phyloP scores from a whole-genome alignment of 139 green algal species.

The Chlorella sorokiniana region DNA sequence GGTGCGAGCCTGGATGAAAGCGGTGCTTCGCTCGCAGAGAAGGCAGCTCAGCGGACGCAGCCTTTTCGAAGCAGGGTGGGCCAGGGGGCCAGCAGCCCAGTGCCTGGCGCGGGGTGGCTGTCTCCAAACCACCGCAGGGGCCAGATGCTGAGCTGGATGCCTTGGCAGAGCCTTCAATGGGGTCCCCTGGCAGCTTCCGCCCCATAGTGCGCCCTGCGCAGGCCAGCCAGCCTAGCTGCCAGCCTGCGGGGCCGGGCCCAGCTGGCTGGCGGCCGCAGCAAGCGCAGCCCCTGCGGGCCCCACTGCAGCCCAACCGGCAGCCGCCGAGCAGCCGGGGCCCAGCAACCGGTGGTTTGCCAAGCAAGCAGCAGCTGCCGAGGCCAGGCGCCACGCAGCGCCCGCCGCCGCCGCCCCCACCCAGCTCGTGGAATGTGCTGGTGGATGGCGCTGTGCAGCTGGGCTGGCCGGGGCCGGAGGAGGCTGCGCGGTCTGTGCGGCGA shows the following conservation, averaged over 20 bases:
- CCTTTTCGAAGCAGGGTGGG: too few relatives aligned
- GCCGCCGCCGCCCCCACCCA: background rate
- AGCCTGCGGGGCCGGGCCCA: background rate
- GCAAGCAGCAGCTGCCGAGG: background rate
- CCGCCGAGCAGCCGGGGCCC: too few relatives aligned
- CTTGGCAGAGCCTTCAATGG: background rate
- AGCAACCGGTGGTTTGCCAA: too few relatives aligned
- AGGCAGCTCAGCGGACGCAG: too few relatives aligned
- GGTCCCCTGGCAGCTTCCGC: background rate
- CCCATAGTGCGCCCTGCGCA: conserved; percentile 4
- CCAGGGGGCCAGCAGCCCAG: too few relatives aligned
- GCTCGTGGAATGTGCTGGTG: conserved; percentile 9
- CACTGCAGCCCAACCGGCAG: conserved; percentile 1
- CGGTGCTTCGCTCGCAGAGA: too few relatives aligned
- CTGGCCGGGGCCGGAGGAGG: conserved; percentile 17
- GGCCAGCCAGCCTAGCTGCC: background rate
- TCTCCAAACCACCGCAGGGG: too few relatives aligned
- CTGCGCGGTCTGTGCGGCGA: conserved; percentile 2
- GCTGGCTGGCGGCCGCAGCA: conserved; percentile 1
- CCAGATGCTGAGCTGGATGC: background rate
- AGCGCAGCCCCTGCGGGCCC: conserved; percentile 1
- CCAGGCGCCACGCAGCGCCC: background rate
- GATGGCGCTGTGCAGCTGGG: conserved; percentile 8
- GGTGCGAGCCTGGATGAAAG: too few relatives aligned
- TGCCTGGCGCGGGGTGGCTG: too few relatives aligned